Evolutionary conservation across 768 basidiomycete genomes (phyloP).

Genomic region (Psilocybe tampanensis): DNA sequence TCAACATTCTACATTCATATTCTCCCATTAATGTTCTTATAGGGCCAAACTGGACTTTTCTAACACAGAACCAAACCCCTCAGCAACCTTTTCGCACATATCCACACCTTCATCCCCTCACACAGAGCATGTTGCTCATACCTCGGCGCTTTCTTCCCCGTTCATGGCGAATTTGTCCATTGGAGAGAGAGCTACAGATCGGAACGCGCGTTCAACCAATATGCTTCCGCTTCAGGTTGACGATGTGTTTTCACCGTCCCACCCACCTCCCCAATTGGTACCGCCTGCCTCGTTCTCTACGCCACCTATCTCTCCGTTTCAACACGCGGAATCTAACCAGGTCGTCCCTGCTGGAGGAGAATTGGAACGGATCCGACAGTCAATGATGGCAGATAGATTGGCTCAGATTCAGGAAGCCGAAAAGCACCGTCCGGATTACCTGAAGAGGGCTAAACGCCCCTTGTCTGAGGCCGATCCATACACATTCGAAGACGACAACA

Average conservation of each 20-base stretch:
- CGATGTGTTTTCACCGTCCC: conserved; percentile 25
- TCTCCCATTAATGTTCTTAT: neutral
- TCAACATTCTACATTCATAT: neutral
- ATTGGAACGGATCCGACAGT: conserved; percentile 59
- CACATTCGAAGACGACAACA: conserved; percentile 35
- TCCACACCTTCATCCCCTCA: conserved; percentile 32
- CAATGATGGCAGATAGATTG: conserved; percentile 51
- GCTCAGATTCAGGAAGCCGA: conserved; percentile 57
- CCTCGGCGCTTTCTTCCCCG: conserved; percentile 45
- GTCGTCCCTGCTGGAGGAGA: conserved; percentile 48
- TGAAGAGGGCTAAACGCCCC: conserved; percentile 59
- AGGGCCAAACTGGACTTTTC: conserved; percentile 23
- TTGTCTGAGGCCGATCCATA: conserved; percentile 43
- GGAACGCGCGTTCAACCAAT: conserved; percentile 10
- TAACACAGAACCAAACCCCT: conserved; percentile 12
- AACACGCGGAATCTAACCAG: conserved; percentile 20
- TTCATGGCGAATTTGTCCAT: conserved; percentile 44
- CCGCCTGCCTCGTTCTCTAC: conserved; percentile 17
- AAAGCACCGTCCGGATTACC: conserved; percentile 69
- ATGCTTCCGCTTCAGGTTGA: conserved; percentile 19
- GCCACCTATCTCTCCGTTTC: conserved; percentile 27
- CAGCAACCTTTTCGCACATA: conserved; percentile 22
- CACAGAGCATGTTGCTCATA: conserved; percentile 24
- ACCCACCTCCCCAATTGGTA: neutral
- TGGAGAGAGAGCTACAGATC: conserved; percentile 22